Evolutionary conservation across 305 asterid species (phyloP).

Genomic region (Euphrasia arctica): DNA sequence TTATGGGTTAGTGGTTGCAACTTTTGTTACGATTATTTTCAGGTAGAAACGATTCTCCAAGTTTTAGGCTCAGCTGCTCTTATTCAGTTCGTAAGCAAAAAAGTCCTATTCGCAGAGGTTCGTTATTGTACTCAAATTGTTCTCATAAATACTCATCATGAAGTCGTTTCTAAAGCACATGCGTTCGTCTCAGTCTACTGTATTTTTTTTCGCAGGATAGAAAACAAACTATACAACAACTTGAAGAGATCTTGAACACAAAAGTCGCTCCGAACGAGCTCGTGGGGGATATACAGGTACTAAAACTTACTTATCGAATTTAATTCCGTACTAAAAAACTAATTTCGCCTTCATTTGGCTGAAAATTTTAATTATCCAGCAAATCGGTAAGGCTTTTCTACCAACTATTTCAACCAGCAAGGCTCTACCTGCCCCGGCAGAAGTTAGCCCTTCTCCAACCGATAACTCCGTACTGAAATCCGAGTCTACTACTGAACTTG

Average conservation of each 20-base stretch:
- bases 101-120: constrained; percentile 73
- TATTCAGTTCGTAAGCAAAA: neutral
- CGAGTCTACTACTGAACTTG: constrained; percentile 39
- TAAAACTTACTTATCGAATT: neutral
- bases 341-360: constrained; percentile 5
- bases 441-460: constrained; percentile 34
- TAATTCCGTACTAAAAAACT: neutral
- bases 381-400: constrained; percentile 88
- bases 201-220: constrained; percentile 62
- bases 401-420: constrained; percentile 52
- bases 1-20: constrained; percentile 49
- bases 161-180: neutral
- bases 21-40: constrained; percentile 19
- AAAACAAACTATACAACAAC: constrained; percentile 66
- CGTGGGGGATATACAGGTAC: constrained; percentile 82
- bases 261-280: constrained; percentile 81
- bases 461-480: constrained; percentile 30
- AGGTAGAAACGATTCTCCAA: constrained; percentile 93
- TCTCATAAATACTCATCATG: neutral
- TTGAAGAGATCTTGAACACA: constrained; percentile 64
- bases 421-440: constrained; percentile 61
- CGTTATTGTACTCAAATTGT: constrained; percentile 8
- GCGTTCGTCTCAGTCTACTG: neutral
- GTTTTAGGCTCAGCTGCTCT: constrained; percentile 55
- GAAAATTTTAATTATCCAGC: constrained; percentile 37